phyloP scores from a whole-genome alignment of 306 rosid species.

The Nissolia schottii region DNA sequence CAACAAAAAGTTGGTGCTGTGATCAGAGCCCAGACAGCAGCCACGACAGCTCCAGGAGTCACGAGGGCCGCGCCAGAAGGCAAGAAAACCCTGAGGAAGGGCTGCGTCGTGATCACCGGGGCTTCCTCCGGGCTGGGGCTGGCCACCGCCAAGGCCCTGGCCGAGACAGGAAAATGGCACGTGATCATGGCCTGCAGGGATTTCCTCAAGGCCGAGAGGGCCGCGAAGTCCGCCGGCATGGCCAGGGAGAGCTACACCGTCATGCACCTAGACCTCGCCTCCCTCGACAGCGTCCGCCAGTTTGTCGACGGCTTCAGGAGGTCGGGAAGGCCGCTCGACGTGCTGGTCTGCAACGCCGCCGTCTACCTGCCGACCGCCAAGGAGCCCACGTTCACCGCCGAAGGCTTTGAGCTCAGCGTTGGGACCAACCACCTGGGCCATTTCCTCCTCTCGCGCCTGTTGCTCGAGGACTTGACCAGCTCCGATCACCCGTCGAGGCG shows the following conservation, averaged over 20 bases:
- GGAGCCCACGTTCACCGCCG: conserved; percentile 79
- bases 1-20: conserved; percentile 36
- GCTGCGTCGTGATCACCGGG: conserved; percentile 77
- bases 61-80: conserved; percentile 48
- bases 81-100: conserved; percentile 80
- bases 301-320: conserved; percentile 65
- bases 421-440: conserved; percentile 93
- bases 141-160: conserved; percentile 85
- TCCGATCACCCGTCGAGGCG: conserved; percentile 80
- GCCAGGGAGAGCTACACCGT: conserved; percentile 66
- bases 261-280: conserved; percentile 84
- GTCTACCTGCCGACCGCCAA: conserved; percentile 81
- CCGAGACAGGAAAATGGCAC: conserved; percentile 89
- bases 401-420: conserved; percentile 87
- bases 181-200: conserved; percentile 94
- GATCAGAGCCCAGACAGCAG: conserved; percentile 54
- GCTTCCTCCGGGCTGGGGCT: conserved; percentile 88
- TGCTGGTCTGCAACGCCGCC: conserved; percentile 86
- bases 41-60: conserved; percentile 50
- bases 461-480: conserved; percentile 68
- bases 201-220: conserved; percentile 87
- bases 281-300: conserved; percentile 77
- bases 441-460: conserved; percentile 73
- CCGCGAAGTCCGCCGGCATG: conserved; percentile 82
- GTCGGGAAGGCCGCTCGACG: conserved; percentile 71